Evolutionary conservation across 768 basidiomycete species (phyloP).

Genomic region (Jaapia argillacea): DNA sequence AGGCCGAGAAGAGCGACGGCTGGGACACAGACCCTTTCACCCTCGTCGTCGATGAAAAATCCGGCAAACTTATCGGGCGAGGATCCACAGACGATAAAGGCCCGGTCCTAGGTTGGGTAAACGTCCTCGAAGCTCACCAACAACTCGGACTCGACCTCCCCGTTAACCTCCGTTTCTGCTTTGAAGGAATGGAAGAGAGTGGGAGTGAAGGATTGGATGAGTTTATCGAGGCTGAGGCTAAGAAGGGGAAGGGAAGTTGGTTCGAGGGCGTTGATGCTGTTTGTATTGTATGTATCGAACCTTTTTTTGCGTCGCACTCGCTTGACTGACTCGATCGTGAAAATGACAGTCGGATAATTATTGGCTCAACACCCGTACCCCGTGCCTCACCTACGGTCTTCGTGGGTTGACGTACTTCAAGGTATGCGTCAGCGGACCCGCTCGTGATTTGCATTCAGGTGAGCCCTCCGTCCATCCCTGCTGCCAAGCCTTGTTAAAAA

Average conservation of each 20-base stretch:
- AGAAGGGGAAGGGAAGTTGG: constrained; percentile 54
- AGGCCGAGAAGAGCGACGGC: constrained; percentile 46
- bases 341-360: constrained; percentile 81
- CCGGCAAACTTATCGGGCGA: constrained; percentile 66
- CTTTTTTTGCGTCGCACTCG: no score
- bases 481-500: no score
- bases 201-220: constrained; percentile 89
- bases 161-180: constrained; percentile 85
- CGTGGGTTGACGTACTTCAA: constrained; percentile 86
- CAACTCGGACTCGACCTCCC: constrained; percentile 61
- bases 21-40: constrained; percentile 85
- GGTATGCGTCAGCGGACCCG: constrained; percentile 73
- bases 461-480: no score
- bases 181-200: constrained; percentile 97
- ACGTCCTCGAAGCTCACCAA: constrained; percentile 79
- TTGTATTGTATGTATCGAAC: constrained; percentile 70
- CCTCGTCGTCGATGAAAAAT: constrained; percentile 43
- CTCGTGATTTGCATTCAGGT: constrained; percentile 87
- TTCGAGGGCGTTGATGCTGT: constrained; percentile 87
- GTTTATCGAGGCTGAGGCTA: constrained; percentile 66
- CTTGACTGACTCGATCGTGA: no score
- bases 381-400: constrained; percentile 78
- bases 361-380: constrained; percentile 81
- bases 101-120: constrained; percentile 82
- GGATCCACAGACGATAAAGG: constrained; percentile 91